Percentiles rank a stretch among this genome's conserved stretches.
phyloP scores from a whole-genome alignment of 2,329 filamentous ascomycete genomes.

The Colletotrichum orbiculare region DNA sequence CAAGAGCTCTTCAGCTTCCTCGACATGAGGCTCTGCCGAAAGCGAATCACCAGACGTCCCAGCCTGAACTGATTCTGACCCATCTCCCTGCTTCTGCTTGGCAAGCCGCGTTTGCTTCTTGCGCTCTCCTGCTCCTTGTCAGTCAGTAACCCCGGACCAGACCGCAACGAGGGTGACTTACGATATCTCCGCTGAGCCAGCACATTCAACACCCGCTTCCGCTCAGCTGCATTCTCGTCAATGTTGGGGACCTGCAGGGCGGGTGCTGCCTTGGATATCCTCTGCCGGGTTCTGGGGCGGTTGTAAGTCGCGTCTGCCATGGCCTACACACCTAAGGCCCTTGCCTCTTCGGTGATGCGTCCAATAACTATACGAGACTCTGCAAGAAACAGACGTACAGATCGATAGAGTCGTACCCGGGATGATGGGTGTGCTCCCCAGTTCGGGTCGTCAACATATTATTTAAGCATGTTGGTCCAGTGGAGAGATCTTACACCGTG shows the following conservation, averaged over 20 bases:
- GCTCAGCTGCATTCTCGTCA: slow-evolving; percentile 61
- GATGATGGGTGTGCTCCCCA: no score
- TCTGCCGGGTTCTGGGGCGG: slow-evolving; percentile 46
- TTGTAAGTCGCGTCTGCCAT: slow-evolving; percentile 15
- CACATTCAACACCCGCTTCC: slow-evolving; percentile 65
- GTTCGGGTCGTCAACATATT: not conserved
- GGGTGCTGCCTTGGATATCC: slow-evolving; percentile 52
- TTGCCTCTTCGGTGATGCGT: no score
- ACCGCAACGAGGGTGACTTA: slow-evolving; percentile 40
- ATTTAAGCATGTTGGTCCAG: slow-evolving; percentile 16
- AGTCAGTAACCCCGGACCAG: not conserved
- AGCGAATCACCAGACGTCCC: slow-evolving; percentile 15
- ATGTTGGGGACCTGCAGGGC: slow-evolving; percentile 58
- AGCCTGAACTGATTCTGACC: slow-evolving; percentile 1
- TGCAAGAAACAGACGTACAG: no score
- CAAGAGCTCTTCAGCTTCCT: slow-evolving; percentile 8
- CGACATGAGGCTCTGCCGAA: not conserved
- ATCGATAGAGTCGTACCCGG: no score
- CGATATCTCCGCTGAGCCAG: slow-evolving; percentile 66
- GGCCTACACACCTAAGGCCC: slow-evolving; percentile 5
- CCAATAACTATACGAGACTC: no score
- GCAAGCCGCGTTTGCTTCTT: slow-evolving; percentile 39
- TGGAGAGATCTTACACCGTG: slow-evolving; percentile 9
- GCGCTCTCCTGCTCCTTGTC: slow-evolving; percentile 41
- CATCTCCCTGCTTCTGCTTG: slow-evolving; percentile 12